These are phyloP conservation scores for Nakazawaea anatomiae DNA, from an alignment of 805 yeast genomes.

Conservation along the genomic window DNA sequence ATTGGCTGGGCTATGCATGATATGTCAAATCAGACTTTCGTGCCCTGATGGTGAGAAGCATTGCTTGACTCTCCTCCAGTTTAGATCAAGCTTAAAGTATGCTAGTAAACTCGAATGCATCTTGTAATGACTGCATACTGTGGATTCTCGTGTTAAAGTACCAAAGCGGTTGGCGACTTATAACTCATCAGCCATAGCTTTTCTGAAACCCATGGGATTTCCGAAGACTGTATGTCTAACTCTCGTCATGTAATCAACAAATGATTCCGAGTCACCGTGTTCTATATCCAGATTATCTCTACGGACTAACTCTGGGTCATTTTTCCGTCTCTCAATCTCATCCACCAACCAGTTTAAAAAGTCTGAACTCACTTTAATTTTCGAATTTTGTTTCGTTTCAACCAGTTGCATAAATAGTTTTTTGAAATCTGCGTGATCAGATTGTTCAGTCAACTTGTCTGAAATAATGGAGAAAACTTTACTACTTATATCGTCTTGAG, in stretches of 20 bases:
- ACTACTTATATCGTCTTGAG: constrained; percentile 17
- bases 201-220: constrained; percentile 65
- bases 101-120: too few relatives aligned
- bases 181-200: constrained; percentile 48
- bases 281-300: constrained; percentile 18
- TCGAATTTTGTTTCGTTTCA: constrained; percentile 22
- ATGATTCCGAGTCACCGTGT: constrained; percentile 19
- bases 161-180: constrained; percentile 13
- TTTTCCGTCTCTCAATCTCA: constrained; percentile 30
- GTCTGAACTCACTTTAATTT: constrained; percentile 25
- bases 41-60: too few relatives aligned
- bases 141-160: too few relatives aligned
- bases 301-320: constrained; percentile 15
- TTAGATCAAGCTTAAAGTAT: too few relatives aligned
- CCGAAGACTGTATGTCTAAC: constrained; percentile 68
- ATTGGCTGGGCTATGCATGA: too few relatives aligned
- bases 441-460: constrained; percentile 21
- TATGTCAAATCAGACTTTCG: too few relatives aligned
- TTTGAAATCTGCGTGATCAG: constrained; percentile 35
- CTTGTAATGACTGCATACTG: too few relatives aligned
- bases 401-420: constrained; percentile 33
- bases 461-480: constrained; percentile 33
- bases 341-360: constrained; percentile 63
- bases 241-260: constrained; percentile 19
- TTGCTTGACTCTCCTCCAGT: too few relatives aligned